Conservation (phyloP, 1,139 yeast species). For the Yarrowia galli region DNA sequence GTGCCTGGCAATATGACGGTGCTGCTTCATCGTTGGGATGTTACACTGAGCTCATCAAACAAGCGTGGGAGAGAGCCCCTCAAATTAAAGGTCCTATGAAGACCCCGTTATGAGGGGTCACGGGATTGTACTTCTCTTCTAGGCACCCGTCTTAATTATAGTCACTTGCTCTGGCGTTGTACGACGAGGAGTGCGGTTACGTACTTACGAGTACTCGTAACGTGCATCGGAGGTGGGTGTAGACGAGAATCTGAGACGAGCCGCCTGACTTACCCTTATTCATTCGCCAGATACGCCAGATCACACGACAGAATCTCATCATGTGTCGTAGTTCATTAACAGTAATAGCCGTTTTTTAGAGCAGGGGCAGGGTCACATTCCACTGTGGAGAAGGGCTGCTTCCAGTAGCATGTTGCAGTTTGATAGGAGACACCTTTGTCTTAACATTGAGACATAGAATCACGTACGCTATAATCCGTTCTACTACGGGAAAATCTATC, state of each 20-base stretch:
- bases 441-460: no score
- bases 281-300: not conserved
- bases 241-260: no score
- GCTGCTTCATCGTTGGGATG: not conserved
- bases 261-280: no score
- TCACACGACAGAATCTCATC: not conserved
- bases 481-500: not conserved
- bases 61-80: not conserved
- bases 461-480: not conserved
- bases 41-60: not conserved
- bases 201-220: no score
- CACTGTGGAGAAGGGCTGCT: not conserved
- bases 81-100: not conserved
- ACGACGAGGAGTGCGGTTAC: no score
- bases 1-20: no score
- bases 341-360: not conserved
- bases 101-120: not conserved
- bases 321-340: not conserved
- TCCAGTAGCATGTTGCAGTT: no score
- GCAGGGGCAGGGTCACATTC: constrained; percentile 5
- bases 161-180: no score
- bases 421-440: no score
- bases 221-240: no score
- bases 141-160: no score
- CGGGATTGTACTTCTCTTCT: not conserved